Evolutionary conservation across 495 filamentous ascomycete species (phyloP), one percentile per base, ranked within the genome.

Genomic region (Diplogelasinospora grovesii): DNA sequence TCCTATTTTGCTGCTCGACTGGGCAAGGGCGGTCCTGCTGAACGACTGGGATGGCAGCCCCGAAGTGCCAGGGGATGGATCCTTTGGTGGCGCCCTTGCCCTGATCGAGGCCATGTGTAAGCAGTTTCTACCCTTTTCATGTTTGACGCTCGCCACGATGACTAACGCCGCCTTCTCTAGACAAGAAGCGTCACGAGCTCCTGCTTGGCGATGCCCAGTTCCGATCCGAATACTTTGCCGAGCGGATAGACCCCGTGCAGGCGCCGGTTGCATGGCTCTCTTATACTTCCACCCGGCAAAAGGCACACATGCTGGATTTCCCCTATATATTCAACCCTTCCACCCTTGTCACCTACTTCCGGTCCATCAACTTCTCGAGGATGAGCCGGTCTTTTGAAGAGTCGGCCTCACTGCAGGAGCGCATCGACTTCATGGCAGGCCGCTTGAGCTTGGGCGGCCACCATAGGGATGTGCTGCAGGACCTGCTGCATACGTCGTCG

Each of bases 371-470:
- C 51, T 83, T 85, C 49, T 78, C 80, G 0, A 71, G 72, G 19
- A 95, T 96, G 89, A 84, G 76, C 16, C 77, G 79, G 33, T 72
- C 80, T 6, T 86, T 77, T 50, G 84, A 90, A 50, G 70, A 76
- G 32, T 77, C 87, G 0, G 78, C 75, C 51, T 79, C 75, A 0
- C 71, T 76, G 10, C 71, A 77, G 22, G 70, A 74, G 21, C 70
- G 82, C 41, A 73, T 82, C 25, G 70, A 69, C 5, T 73, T 77
- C 27, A 78, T 83, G 29, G 69, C 73, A 3, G 68, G 68, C 3
- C 61, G 72, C 3, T 63, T 69, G 2, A 69, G 64, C 41, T 51
- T 77, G 19, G 61, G 61, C 15, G 45, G 58, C 11, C 64, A 68
- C 41, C 61, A 69, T 4, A 68, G 64, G 33, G 61, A 62, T 7